Evolutionary conservation across 257 asterid genomes (phyloP), one percentile per base, ranked within the genome.

Genomic region (Leonotis leonurus): DNA sequence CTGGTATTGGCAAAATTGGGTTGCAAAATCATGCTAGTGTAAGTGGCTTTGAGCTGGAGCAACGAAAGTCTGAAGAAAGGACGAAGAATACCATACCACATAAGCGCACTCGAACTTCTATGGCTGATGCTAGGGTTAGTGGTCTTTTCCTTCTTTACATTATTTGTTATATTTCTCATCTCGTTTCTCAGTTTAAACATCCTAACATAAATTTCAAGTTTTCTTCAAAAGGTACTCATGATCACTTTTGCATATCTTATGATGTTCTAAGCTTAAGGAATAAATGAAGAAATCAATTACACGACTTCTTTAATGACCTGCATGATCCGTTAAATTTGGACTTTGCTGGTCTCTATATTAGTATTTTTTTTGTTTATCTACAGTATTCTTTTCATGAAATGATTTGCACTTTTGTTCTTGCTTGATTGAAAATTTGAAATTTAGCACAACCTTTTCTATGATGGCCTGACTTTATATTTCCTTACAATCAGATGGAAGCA

Each of bases 81-180:
- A 70, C 69, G 27, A 84, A 88, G 76, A 69, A 58, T 78, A 62
- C 76, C 65, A 77, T 79, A 59, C 96, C 91, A 72, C 85, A 69
- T 83, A 91, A 88, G 80, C 98, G 98, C 14, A 80, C 98, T 66
- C 91, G 96, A 74, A 90, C 96, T 37, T 85, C 96, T 68, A 71
- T 85, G 91, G 76, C 72, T 56, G 97, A 84, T 71, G 69, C 77
- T 53, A 80, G 85, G 88, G 95, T 85, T 65, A 68, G 91, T 75
- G 22, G 7, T 69, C 68, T 41, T 68, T 21, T 5, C 14, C 41
- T 45, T 45, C 20, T 32, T 16, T 37, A 30, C 61, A 56, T 51
- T 75, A 8, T 41, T 50, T 37, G 17, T 51, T 22, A 13, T 8
- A 11, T 22, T 68, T 16, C 4, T 52, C 14, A 20, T 21, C 48